Evolutionary conservation across 257 asterid species (phyloP).

Genomic region (Euphrasia confusa): DNA sequence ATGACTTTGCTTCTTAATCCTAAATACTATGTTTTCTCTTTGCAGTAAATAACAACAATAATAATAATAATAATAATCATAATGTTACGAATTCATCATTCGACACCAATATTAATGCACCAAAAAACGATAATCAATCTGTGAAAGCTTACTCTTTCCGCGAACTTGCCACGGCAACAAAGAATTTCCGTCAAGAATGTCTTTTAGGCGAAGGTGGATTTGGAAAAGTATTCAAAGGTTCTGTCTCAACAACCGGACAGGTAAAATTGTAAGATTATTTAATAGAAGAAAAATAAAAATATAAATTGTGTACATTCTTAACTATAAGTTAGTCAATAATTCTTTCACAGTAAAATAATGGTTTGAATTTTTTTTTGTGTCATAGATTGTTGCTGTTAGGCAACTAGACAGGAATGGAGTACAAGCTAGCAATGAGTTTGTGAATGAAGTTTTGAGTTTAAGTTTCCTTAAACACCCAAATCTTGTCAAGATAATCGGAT

Average conservation of each 20-base stretch:
- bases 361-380: too few species aligned
- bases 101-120: not conserved
- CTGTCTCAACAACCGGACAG: constrained; percentile 56
- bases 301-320: too few species aligned
- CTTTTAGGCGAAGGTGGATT: constrained; percentile 77
- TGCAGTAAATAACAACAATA: too few species aligned
- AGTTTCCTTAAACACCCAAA: constrained; percentile 72
- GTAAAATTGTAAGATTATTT: constrained; percentile 26
- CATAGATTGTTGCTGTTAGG: constrained; percentile 71
- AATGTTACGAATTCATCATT: too few species aligned
- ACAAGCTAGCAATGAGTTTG: constrained; percentile 64
- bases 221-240: constrained; percentile 68
- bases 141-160: constrained; percentile 74
- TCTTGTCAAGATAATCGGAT: constrained; percentile 65
- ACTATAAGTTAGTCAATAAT: too few species aligned
- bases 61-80: too few species aligned
- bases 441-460: constrained; percentile 51
- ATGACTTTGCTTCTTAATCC: too few species aligned
- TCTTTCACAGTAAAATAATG: too few species aligned
- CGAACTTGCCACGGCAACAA: constrained; percentile 86
- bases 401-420: constrained; percentile 72
- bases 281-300: too few species aligned
- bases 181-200: constrained; percentile 74
- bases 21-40: too few species aligned
- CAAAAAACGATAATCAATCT: constrained; percentile 24